Conservation (phyloP, 495 filamentous ascomycete species). For the Daldinia loculata region DNA sequence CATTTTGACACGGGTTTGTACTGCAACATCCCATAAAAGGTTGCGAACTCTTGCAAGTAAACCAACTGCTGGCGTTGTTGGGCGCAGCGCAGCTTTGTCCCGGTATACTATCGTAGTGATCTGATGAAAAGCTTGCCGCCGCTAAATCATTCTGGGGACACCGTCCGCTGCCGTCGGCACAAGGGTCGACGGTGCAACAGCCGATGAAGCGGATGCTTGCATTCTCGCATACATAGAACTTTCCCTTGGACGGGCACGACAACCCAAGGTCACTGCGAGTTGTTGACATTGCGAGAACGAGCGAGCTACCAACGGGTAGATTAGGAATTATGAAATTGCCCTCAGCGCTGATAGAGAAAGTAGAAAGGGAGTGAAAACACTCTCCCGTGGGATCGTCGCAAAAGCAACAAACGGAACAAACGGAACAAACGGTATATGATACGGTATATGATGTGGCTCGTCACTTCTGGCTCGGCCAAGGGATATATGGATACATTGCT, state of each 20-base stretch:
- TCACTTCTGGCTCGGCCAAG: conserved; percentile 19
- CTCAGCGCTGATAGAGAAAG: conserved; percentile 10
- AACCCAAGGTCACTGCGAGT: conserved; percentile 33
- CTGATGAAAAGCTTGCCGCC: conserved; percentile 31
- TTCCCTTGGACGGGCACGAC: conserved; percentile 33
- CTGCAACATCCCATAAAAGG: conserved; percentile 39
- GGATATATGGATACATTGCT: conserved; percentile 19
- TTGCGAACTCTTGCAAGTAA: conserved; percentile 31
- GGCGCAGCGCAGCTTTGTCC: conserved; percentile 31
- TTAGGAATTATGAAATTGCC: conserved; percentile 10
- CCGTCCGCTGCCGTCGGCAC: conserved; percentile 35
- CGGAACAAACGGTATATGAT: conserved; percentile 11
- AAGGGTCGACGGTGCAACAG: conserved; percentile 39
- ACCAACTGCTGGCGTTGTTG: conserved; percentile 26
- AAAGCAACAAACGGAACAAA: conserved; percentile 16
- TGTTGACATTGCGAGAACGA: conserved; percentile 17
- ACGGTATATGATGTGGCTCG: conserved; percentile 15
- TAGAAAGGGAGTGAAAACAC: conserved; percentile 16
- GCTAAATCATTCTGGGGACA: conserved; percentile 29
- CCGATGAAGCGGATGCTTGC: conserved; percentile 36
- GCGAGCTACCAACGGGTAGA: conserved; percentile 2
- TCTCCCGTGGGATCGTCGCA: conserved; percentile 7
- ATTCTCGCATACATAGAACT: conserved; percentile 36
- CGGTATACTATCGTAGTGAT: conserved; percentile 32
- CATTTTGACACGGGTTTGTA: conserved; percentile 19